A percentile compares a stretch with the other conserved stretches of the same genome.
These are phyloP conservation scores for Penicillium palitans DNA, from an alignment of 2,329 filamentous ascomycete species.

Conservation along the genomic window DNA sequence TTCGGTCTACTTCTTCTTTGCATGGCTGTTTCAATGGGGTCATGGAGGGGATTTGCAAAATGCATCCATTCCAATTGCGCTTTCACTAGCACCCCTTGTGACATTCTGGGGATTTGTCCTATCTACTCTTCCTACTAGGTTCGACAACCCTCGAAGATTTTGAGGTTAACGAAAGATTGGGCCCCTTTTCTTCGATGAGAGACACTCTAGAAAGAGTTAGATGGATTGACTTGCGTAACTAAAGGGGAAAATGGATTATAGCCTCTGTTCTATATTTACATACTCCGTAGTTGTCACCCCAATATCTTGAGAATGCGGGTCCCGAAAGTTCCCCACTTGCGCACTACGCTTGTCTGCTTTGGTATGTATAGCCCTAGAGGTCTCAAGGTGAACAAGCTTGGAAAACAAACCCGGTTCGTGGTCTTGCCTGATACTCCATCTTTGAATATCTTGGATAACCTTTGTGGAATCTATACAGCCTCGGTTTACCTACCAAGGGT, in stretches of 20 bases:
- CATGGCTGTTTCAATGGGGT: background rate
- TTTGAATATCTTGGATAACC: background rate
- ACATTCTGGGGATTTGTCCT: too few relatives aligned
- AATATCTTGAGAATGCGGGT: background rate
- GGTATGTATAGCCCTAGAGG: background rate
- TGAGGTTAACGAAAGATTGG: background rate
- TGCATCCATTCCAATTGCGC: background rate
- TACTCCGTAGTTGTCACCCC: background rate
- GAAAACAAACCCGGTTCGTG: background rate
- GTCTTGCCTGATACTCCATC: background rate
- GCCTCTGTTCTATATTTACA: background rate
- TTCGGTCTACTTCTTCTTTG: conserved; percentile 1
- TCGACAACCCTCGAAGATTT: background rate
- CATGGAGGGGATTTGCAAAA: background rate
- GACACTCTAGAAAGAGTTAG: too few relatives aligned
- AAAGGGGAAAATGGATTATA: too few relatives aligned
- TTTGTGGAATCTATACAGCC: background rate
- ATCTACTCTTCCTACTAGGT: background rate
- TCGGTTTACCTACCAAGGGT: background rate
- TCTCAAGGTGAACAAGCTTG: background rate
- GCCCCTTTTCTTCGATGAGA: too few relatives aligned
- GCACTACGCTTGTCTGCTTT: background rate
- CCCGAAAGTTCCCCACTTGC: background rate
- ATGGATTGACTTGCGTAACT: too few relatives aligned
- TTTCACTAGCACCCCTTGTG: background rate